These are phyloP conservation scores for Penicillium sp. DNA, from an alignment of 2,329 filamentous ascomycete species.

Conservation along the genomic window DNA sequence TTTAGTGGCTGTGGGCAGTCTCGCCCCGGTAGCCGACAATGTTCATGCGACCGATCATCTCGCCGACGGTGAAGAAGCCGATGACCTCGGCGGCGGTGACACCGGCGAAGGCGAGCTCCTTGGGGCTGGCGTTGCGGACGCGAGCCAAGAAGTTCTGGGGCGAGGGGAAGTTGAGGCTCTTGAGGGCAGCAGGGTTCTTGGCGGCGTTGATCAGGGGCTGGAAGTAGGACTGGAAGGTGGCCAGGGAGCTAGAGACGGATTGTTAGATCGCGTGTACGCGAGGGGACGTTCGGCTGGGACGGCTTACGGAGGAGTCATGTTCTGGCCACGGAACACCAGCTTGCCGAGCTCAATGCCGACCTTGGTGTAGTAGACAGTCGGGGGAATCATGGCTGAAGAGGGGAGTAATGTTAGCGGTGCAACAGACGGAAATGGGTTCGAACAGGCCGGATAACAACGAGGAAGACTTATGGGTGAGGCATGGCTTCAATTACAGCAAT, in stretches of 20 bases:
- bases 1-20: slow-evolving; percentile 43
- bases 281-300: background rate
- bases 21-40: slow-evolving; percentile 84
- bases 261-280: slow-evolving; percentile 2
- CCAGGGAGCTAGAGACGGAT: slow-evolving; percentile 55
- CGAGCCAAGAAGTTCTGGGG: slow-evolving; percentile 52
- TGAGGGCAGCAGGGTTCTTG: slow-evolving; percentile 63
- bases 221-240: slow-evolving; percentile 83
- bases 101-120: slow-evolving; percentile 66
- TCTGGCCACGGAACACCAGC: slow-evolving; percentile 79
- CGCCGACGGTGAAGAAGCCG: slow-evolving; percentile 95
- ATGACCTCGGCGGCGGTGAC: slow-evolving; percentile 80
- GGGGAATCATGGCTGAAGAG: slow-evolving; percentile 71
- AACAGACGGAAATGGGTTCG: background rate
- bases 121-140: slow-evolving; percentile 64
- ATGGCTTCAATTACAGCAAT: slow-evolving; percentile 4
- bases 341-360: slow-evolving; percentile 83
- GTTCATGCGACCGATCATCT: slow-evolving; percentile 96
- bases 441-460: slow-evolving; percentile 10
- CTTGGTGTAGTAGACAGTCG: slow-evolving; percentile 84
- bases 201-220: slow-evolving; percentile 66
- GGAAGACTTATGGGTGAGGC: slow-evolving; percentile 9
- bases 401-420: slow-evolving; percentile 22
- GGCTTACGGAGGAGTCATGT: slow-evolving; percentile 92
- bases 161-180: slow-evolving; percentile 51